Percentiles rank a stretch among this genome's conserved stretches.
phyloP scores from a whole-genome alignment of 1,284 basidiomycete genomes.

The Coniophora puteana region DNA sequence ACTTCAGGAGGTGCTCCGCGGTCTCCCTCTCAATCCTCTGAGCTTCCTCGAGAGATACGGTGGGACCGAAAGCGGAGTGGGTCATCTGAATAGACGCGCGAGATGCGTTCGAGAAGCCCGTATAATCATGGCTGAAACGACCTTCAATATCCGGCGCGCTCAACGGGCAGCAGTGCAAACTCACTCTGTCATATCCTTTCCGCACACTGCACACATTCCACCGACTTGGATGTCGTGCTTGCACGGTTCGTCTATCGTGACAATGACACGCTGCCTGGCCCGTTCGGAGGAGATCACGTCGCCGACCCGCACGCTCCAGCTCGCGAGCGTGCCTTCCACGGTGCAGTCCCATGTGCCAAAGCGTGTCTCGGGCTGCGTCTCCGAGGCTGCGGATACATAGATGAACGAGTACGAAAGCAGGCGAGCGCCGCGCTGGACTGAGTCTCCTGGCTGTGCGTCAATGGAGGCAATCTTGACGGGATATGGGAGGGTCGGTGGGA shows the following conservation, averaged over 20 bases:
- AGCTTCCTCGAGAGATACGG: slow-evolving; percentile 82
- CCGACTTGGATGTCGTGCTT: slow-evolving; percentile 91
- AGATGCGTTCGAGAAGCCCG: slow-evolving; percentile 76
- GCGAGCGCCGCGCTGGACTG: slow-evolving; percentile 65
- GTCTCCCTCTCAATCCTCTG: slow-evolving; percentile 84
- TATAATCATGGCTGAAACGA: slow-evolving; percentile 74
- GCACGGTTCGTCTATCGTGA: slow-evolving; percentile 81
- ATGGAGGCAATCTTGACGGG: slow-evolving; percentile 75
- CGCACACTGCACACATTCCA: slow-evolving; percentile 91
- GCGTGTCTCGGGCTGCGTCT: slow-evolving; percentile 57
- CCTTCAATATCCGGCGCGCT: slow-evolving; percentile 13
- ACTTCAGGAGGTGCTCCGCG: slow-evolving; percentile 70
- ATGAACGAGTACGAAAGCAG: slow-evolving; percentile 80
- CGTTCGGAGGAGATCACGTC: slow-evolving; percentile 55
- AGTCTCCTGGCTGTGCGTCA: slow-evolving; percentile 40
- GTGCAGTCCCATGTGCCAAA: slow-evolving; percentile 88
- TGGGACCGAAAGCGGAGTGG: slow-evolving; percentile 76
- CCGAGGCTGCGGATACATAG: slow-evolving; percentile 38
- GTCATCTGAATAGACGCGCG: slow-evolving; percentile 85
- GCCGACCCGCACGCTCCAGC: slow-evolving; percentile 61
- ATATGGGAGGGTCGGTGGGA: slow-evolving; percentile 72
- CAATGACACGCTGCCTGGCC: slow-evolving; percentile 54
- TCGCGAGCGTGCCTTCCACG: slow-evolving; percentile 68
- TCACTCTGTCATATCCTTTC: slow-evolving; percentile 90
- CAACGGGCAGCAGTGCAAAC: slow-evolving; percentile 25